These are phyloP conservation scores for Colletotrichum chlorophyti DNA, from an alignment of 2,329 filamentous ascomycete species.

Conservation along the genomic window DNA sequence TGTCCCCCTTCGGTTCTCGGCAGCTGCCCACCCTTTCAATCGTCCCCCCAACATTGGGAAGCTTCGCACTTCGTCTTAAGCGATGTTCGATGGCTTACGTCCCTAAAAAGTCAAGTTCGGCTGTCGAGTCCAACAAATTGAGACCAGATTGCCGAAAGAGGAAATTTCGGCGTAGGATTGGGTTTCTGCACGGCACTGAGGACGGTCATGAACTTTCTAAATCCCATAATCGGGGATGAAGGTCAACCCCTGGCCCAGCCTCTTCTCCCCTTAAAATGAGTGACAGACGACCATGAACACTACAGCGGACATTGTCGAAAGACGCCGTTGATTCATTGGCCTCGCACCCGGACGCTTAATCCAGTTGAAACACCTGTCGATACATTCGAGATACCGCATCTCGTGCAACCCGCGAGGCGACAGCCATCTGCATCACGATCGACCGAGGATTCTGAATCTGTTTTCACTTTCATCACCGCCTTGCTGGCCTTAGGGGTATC, in stretches of 20 bases:
- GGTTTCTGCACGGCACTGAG: neutral
- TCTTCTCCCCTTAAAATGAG: neutral
- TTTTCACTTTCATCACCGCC: neutral
- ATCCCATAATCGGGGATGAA: neutral
- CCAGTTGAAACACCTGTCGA: neutral
- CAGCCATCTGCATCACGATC: conserved; percentile 7
- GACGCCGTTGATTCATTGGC: too few species aligned
- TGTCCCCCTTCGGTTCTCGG: too few species aligned
- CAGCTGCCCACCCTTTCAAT: too few species aligned
- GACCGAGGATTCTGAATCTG: neutral
- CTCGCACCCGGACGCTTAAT: too few species aligned
- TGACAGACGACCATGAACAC: too few species aligned
- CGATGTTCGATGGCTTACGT: neutral
- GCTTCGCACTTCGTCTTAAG: neutral
- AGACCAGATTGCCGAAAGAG: neutral
- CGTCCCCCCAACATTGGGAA: conserved; percentile 10
- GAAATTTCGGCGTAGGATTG: neutral
- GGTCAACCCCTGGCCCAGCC: neutral
- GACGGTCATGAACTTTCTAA: neutral
- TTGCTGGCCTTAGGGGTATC: too few species aligned
- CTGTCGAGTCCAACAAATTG: neutral
- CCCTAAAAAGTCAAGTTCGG: neutral
- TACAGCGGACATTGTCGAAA: too few species aligned
- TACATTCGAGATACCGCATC: neutral
- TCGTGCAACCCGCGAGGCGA: neutral